These are phyloP conservation scores for Trichoderma gracile DNA, from an alignment of 2,329 filamentous ascomycete species.

Conservation along the genomic window DNA sequence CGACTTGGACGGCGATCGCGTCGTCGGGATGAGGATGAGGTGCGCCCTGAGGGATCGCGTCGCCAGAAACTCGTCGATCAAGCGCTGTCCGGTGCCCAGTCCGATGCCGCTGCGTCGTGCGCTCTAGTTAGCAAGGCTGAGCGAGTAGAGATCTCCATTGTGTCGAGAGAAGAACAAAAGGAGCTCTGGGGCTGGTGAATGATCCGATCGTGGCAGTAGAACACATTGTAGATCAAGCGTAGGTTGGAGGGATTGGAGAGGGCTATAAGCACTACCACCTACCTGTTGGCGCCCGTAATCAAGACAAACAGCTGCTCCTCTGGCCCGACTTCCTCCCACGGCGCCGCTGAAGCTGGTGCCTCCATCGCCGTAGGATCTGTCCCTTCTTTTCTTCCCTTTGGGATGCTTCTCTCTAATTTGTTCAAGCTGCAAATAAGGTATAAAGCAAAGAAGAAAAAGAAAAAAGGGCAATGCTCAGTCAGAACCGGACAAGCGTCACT, in stretches of 20 bases:
- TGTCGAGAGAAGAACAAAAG: background rate
- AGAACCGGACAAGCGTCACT: background rate
- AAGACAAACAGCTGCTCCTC: conserved; percentile 62
- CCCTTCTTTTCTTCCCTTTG: background rate
- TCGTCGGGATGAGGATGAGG: conserved; percentile 80
- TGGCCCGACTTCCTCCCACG: conserved; percentile 41
- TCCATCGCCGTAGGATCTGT: conserved; percentile 16
- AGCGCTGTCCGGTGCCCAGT: conserved; percentile 76
- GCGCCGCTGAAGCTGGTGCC: conserved; percentile 29
- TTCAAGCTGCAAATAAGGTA: too few relatives aligned
- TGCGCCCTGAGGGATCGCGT: conserved; percentile 65
- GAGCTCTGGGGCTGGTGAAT: background rate
- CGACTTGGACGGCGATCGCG: conserved; percentile 73
- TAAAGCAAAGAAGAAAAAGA: too few relatives aligned
- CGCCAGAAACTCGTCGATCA: conserved; percentile 86
- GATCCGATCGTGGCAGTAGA: background rate
- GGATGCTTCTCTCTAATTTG: background rate
- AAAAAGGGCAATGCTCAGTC: too few relatives aligned
- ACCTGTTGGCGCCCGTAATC: conserved; percentile 88
- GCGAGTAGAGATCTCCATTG: background rate
- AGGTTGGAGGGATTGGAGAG: background rate
- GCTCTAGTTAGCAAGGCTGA: conserved; percentile 5
- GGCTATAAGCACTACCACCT: conserved; percentile 31
- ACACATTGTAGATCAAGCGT: too few relatives aligned
- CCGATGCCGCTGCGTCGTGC: conserved; percentile 70